Conservation (phyloP, 805 yeast species). For the Metschnikowia picachoensis region DNA sequence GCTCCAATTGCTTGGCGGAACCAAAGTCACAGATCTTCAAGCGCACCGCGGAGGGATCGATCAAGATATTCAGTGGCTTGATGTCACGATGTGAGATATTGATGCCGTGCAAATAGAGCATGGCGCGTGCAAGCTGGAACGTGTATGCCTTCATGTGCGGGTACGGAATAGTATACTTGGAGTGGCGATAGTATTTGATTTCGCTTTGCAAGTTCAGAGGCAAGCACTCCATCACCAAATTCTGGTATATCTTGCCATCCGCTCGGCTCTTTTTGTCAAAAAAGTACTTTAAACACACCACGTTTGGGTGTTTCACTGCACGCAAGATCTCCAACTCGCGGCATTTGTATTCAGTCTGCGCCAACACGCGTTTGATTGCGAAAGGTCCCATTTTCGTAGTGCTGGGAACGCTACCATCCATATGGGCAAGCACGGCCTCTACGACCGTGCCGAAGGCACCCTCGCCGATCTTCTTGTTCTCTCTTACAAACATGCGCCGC, state of each 20-base stretch:
- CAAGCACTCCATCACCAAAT: slow-evolving; percentile 81
- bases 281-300: slow-evolving; percentile 63
- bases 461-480: slow-evolving; percentile 73
- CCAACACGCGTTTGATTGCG: slow-evolving; percentile 82
- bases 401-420: slow-evolving; percentile 22
- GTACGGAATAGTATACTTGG: slow-evolving; percentile 60
- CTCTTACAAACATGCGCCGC: slow-evolving; percentile 64
- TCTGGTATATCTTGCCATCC: slow-evolving; percentile 69
- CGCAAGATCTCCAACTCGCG: slow-evolving; percentile 76
- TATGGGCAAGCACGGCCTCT: slow-evolving; percentile 54
- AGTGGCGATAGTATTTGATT: slow-evolving; percentile 62
- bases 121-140: slow-evolving; percentile 77
- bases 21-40: slow-evolving; percentile 85
- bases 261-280: slow-evolving; percentile 61
- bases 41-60: slow-evolving; percentile 63
- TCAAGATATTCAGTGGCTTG: slow-evolving; percentile 76
- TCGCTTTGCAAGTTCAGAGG: slow-evolving; percentile 79
- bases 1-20: slow-evolving; percentile 74
- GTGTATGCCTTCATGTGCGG: slow-evolving; percentile 74
- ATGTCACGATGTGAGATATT: slow-evolving; percentile 83
- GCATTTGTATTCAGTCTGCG: slow-evolving; percentile 81
- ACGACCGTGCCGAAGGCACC: slow-evolving; percentile 87
- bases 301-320: slow-evolving; percentile 75
- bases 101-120: slow-evolving; percentile 76
- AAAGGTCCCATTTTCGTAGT: slow-evolving; percentile 68